Evolutionary conservation across 192 early-diverging fungal species (phyloP).

Genomic region (Entomortierella lignicola): DNA sequence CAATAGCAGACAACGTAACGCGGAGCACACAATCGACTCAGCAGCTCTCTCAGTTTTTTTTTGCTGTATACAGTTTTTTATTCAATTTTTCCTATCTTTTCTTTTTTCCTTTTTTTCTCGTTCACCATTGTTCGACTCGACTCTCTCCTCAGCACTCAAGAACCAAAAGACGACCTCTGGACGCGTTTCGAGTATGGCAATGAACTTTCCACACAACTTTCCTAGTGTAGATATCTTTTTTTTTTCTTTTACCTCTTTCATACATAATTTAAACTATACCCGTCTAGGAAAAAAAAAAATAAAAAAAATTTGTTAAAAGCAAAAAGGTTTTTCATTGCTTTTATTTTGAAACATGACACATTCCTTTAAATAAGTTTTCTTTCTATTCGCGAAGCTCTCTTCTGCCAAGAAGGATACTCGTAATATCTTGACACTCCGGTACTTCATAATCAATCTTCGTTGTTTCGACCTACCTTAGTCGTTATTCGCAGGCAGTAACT

Average conservation of each 20-base stretch:
- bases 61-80: background rate
- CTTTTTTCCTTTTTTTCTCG: background rate
- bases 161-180: slow-evolving; percentile 15
- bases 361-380: no score
- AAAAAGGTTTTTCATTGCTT: background rate
- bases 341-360: no score
- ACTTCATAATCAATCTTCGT: no score
- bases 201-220: slow-evolving; percentile 5
- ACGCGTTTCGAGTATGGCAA: slow-evolving; percentile 14
- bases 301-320: slow-evolving; percentile 10
- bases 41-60: slow-evolving; percentile 11
- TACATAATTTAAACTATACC: background rate
- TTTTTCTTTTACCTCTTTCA: background rate
- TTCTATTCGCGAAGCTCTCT: no score
- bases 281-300: slow-evolving; percentile 11
- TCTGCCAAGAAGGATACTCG: no score
- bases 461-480: no score
- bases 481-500: no score
- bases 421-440: no score
- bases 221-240: slow-evolving; percentile 1
- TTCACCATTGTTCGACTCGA: background rate
- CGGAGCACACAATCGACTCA: slow-evolving; percentile 33
- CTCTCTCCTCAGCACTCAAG: background rate
- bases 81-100: background rate
- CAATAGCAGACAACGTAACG: slow-evolving; percentile 30